Base-by-base conservation (phyloP, 1,284 basidiomycete genomes). In the Ustilago hordei region DNA sequence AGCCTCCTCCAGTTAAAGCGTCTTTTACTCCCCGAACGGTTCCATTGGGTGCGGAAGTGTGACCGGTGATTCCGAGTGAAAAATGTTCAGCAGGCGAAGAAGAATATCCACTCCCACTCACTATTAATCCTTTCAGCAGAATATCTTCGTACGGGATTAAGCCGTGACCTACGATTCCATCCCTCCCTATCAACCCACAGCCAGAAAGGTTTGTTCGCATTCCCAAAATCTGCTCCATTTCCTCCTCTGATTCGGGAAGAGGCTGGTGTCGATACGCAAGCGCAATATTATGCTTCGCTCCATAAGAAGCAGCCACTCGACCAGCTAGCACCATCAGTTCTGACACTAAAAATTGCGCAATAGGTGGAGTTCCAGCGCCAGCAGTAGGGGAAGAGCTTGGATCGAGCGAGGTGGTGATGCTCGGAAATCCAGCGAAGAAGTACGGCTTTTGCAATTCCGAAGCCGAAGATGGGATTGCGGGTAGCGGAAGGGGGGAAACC, bases 301-400 rank as follows among this genome's bases (percentile, higher is more conserved):
- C 91, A 87, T 93, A 95, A 39, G 87, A 87, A 17, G 94, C 96
- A 0, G 92, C 92, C 2, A 92, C 88, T 1, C 92, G 90, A 64
- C 91, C 91, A 0, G 94, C 94, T 12, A 93, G 84, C 78, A 95
- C 92, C 93, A 96, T 96, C 81, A 90, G 88, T 86, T 98, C 95
- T 0, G 91, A 88, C 7, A 99, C 91, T 55, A 95, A 84, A 32
- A 73, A 77, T 31, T 70, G 64, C 11, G 79, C 60, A 12, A 71
- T 31, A 9, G 56, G 32, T 12, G 56, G 31, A 8, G 32, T n/a
- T 28, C 23, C 23, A 8, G 41, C 28, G 23, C 55, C 31, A 31
- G 12, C 5, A 19, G 8, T 19, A 34, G 12, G 3, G 35, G 47
- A n/a, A 19, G 34, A 8, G 12, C 34, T 53, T 28, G 23, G n/a